These are phyloP conservation scores for Saccharomyces hybrid DNA, from an alignment of 1,139 yeast genomes.

Conservation along the genomic window DNA sequence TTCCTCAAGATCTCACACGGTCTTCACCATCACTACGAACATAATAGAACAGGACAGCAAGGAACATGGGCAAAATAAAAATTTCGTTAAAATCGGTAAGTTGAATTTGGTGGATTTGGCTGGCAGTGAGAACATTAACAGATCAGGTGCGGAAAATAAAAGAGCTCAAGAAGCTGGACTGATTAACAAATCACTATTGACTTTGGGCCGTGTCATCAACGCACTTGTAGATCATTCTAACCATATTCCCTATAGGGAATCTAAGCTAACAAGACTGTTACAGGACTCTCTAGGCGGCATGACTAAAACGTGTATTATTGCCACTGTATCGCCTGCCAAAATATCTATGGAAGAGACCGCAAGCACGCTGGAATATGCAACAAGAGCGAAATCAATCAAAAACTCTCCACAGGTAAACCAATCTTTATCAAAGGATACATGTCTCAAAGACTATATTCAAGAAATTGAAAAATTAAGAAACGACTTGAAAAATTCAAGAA, in stretches of 20 bases:
- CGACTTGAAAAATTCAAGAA: conserved; percentile 55
- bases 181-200: conserved; percentile 74
- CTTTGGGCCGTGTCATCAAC: conserved; percentile 80
- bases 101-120: conserved; percentile 83
- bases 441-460: conserved; percentile 43
- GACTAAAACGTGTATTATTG: conserved; percentile 72
- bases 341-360: conserved; percentile 69
- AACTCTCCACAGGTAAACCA: conserved; percentile 64
- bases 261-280: conserved; percentile 67
- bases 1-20: conserved; percentile 68
- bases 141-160: conserved; percentile 72
- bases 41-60: conserved; percentile 36
- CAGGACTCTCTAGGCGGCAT: conserved; percentile 82
- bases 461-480: conserved; percentile 53
- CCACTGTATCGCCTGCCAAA: conserved; percentile 76
- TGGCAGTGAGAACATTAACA: conserved; percentile 73
- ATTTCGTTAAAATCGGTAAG: conserved; percentile 46
- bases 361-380: conserved; percentile 80
- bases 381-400: conserved; percentile 69
- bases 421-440: conserved; percentile 42
- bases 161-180: conserved; percentile 86
- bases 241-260: conserved; percentile 81
- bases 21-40: conserved; percentile 58
- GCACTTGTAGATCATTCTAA: conserved; percentile 52
- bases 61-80: conserved; percentile 31